Percentiles rank a stretch among this genome's conserved stretches.
Conservation (phyloP, 177 flowering plant genomes). For the Vitis hybrid region DNA sequence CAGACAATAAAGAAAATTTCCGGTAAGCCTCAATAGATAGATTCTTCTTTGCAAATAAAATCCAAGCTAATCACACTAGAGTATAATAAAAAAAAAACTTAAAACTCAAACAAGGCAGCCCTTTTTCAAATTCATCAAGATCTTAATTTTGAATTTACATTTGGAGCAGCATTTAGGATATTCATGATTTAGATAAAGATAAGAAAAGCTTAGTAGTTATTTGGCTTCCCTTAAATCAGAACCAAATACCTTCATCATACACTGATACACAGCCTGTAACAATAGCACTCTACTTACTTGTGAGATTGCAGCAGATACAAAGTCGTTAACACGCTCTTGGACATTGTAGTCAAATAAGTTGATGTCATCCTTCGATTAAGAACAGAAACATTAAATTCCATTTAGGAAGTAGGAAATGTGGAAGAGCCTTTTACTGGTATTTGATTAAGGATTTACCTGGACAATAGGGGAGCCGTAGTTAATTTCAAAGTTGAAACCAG, state of each 20-base stretch:
- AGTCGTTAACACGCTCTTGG: slow-evolving; percentile 48
- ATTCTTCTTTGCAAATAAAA: too few species aligned
- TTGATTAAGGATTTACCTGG: slow-evolving; percentile 19
- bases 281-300: slow-evolving; percentile 28
- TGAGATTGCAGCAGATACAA: slow-evolving; percentile 50
- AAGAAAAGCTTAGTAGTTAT: too few species aligned
- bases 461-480: slow-evolving; percentile 65
- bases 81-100: too few species aligned
- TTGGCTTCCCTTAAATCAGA: too few species aligned
- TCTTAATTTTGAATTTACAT: too few species aligned
- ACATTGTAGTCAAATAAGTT: slow-evolving; percentile 54
- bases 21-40: background rate
- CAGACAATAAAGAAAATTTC: slow-evolving; percentile 4
- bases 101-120: too few species aligned
- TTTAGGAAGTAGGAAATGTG: background rate
- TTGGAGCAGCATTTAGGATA: too few species aligned
- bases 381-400: background rate
- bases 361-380: slow-evolving; percentile 33
- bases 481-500: slow-evolving; percentile 73
- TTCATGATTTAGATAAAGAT: too few species aligned
- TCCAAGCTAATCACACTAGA: too few species aligned
- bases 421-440: background rate
- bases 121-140: too few species aligned
- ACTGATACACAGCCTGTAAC: too few species aligned
- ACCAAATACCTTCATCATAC: too few species aligned